Evolutionary conservation across 176 grass and related monocot species (phyloP).

Genomic region (Triticum turgidum): DNA sequence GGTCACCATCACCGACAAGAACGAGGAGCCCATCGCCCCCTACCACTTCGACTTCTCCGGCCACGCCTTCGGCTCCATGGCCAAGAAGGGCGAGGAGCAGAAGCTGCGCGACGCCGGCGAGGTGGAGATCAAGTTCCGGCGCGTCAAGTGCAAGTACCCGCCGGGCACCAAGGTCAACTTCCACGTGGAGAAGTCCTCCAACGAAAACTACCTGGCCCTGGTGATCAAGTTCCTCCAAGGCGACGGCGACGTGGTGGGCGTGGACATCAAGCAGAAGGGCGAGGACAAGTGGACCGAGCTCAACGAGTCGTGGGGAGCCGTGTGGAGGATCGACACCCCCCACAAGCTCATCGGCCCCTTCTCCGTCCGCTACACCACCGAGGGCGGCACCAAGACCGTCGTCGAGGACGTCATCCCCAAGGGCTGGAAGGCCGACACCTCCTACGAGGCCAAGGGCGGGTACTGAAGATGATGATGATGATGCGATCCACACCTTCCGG

Average conservation of each 20-base stretch:
- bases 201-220: constrained; percentile 44
- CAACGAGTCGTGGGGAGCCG: constrained; percentile 55
- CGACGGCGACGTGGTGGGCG: constrained; percentile 44
- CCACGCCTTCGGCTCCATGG: constrained; percentile 49
- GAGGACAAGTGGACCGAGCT: constrained; percentile 22
- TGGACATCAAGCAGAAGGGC: constrained; percentile 45
- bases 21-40: constrained; percentile 34
- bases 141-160: constrained; percentile 51
- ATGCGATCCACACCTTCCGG: no score
- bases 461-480: background rate
- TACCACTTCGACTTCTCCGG: constrained; percentile 61
- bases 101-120: constrained; percentile 54
- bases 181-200: constrained; percentile 60
- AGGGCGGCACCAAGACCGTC: constrained; percentile 27
- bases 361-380: constrained; percentile 44
- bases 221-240: constrained; percentile 47
- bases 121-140: constrained; percentile 36
- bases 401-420: constrained; percentile 40
- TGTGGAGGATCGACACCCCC: constrained; percentile 53
- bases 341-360: constrained; percentile 36
- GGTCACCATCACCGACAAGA: constrained; percentile 47
- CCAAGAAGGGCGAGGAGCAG: constrained; percentile 31
- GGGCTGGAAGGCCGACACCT: constrained; percentile 36
- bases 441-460: background rate
- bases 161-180: constrained; percentile 53